Evolutionary conservation across 179 eudicot species (phyloP), one percentile per base, ranked within the genome.

Genomic region (Patellifolia procumbens): DNA sequence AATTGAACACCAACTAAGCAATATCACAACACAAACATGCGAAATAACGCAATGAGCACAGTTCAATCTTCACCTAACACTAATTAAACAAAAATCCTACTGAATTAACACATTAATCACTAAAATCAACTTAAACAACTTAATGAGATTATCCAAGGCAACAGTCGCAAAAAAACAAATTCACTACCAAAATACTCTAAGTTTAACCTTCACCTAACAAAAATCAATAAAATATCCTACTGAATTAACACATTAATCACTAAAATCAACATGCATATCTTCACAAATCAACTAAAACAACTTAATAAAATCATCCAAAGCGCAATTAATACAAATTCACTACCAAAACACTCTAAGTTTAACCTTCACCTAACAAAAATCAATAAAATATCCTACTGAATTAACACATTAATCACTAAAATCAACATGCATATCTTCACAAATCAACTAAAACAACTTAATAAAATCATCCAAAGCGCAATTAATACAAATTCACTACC

Each of bases 301-400:
- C 22, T 49, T 45, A 43, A 32, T 34, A 63, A 58, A 70, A 46
- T 48, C 26, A 53, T 6, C 42, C 45, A 61, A 72, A 78, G n/a
- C 1, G 22, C 52, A 24, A n/a, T n/a, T n/a, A n/a, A n/a, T n/a
- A n/a, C n/a, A n/a, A n/a, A n/a, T n/a, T n/a, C n/a, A n/a, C 61
- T 39, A 74, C 1, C 45, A 51, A 51, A 49, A 32, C 43, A 52
- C 45, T 63, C 45, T 5, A 29, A 12, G 13, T 29, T 60, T 16
- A 60, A n/a, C n/a, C n/a, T 70, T 75, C 49, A 64, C 51, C 26
- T 55, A 64, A 31, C 72, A 75, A 51, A 34, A 76, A 55, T 56
- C 31, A 45, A 51, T 39, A 19, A 11, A 60, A 60, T 29, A 11
- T 1, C 12, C 7, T 1, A 59, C 34, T 28, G 1, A 3, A 28